Percentiles rank a stretch among this genome's conserved stretches.
Conservation (phyloP, 495 filamentous ascomycete genomes). For the Hypoxylon lienhwacheense region DNA sequence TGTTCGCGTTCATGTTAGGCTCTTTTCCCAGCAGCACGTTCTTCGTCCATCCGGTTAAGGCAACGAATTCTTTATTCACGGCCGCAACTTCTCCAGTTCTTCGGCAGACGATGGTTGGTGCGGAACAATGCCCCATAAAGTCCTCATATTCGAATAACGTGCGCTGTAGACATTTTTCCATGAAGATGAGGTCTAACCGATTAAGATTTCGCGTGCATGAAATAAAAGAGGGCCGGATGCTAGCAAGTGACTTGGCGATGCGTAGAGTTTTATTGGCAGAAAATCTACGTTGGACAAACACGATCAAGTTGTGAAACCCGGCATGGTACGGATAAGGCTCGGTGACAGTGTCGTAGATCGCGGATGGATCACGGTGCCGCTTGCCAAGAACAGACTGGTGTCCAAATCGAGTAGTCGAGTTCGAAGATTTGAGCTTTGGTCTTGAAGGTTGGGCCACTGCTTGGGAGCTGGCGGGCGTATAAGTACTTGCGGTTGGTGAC, state of each 20-base stretch:
- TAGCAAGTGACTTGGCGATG: conserved; percentile 83
- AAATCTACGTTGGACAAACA: conserved; percentile 79
- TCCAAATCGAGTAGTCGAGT: conserved; percentile 46
- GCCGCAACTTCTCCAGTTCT: conserved; percentile 91
- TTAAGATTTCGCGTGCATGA: conserved; percentile 81
- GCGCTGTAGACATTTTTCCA: conserved; percentile 95
- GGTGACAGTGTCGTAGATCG: conserved; percentile 85
- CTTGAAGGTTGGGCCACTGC: conserved; percentile 36
- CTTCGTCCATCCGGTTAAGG: conserved; percentile 92
- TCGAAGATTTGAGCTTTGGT: conserved; percentile 46
- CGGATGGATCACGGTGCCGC: conserved; percentile 67
- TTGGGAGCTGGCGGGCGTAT: conserved; percentile 36
- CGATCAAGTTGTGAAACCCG: conserved; percentile 85
- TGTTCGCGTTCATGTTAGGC: conserved; percentile 87
- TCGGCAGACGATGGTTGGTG: conserved; percentile 87
- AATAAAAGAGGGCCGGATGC: conserved; percentile 90
- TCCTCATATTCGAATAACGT: conserved; percentile 90
- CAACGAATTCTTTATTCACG: conserved; percentile 90
- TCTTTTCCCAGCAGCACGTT: conserved; percentile 87
- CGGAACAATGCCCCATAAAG: conserved; percentile 81
- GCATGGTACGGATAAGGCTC: conserved; percentile 87
- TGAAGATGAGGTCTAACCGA: conserved; percentile 86
- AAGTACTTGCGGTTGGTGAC: conserved; percentile 48
- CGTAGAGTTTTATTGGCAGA: conserved; percentile 65
- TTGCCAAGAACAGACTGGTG: conserved; percentile 57